Percentiles rank a stretch among this genome's conserved stretches.
phyloP scores from a whole-genome alignment of 169 alveolate genomes.

The Fabrea salina region DNA sequence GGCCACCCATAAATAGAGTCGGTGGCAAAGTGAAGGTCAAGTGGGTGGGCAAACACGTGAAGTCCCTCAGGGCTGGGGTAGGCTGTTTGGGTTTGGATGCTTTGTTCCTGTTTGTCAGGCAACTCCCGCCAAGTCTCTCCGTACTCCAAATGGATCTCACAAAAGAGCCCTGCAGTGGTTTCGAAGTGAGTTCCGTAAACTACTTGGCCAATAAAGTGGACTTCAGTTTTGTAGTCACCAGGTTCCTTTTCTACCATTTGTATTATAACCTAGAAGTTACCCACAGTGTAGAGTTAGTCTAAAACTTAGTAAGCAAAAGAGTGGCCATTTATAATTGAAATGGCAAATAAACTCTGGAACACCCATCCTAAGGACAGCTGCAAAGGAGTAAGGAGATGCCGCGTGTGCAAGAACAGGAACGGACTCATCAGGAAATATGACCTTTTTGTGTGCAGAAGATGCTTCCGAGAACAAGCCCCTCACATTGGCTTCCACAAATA shows the following conservation, averaged over 20 bases:
- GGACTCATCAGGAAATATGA: conserved; percentile 98
- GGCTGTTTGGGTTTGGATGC: conserved; percentile 36
- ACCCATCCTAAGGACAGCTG: conserved; percentile 87
- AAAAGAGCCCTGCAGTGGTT: conserved; percentile 47
- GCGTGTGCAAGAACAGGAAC: conserved; percentile 96
- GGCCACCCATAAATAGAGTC: conserved; percentile 44
- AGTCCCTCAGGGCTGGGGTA: conserved; percentile 28
- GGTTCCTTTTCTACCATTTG: background rate
- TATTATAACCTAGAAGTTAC: background rate
- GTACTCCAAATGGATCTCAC: conserved; percentile 47
- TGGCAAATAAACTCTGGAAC: too few species aligned
- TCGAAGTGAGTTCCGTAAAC: conserved; percentile 43
- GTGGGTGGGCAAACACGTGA: conserved; percentile 42
- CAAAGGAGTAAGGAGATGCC: conserved; percentile 91
- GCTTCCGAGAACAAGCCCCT: conserved; percentile 98
- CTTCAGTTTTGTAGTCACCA: conserved; percentile 51
- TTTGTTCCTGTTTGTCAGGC: conserved; percentile 32
- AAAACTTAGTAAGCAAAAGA: too few species aligned
- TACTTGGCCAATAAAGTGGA: conserved; percentile 47
- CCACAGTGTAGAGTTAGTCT: too few species aligned
- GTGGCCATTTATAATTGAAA: too few species aligned
- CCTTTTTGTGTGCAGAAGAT: conserved; percentile 96
- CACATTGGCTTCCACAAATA: conserved; percentile 93
- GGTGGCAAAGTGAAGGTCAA: conserved; percentile 47
- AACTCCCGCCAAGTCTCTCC: conserved; percentile 48